Conservation (phyloP, 371 early-diverging fungal genomes). For the Batkoa obscura region DNA sequence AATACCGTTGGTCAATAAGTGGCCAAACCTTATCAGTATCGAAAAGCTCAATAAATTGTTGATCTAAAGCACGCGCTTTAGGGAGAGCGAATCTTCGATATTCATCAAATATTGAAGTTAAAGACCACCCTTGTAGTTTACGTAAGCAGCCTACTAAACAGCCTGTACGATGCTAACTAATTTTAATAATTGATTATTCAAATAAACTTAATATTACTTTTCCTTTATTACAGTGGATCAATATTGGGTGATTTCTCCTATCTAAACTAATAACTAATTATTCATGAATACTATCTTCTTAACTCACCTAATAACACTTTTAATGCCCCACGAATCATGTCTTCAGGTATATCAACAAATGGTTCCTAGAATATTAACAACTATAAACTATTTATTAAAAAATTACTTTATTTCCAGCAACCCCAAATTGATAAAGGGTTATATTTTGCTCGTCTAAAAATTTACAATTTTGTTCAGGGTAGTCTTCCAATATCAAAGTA, state of each 20-base stretch:
- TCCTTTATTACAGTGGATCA: conserved; percentile 95
- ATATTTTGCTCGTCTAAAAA: conserved; percentile 75
- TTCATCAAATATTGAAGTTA: conserved; percentile 91
- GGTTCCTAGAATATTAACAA: conserved; percentile 51
- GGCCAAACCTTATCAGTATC: conserved; percentile 63
- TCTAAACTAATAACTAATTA: conserved; percentile 15
- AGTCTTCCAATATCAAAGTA: conserved; percentile 83
- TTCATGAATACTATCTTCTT: background rate
- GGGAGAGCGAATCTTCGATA: conserved; percentile 86
- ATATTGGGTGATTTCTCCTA: conserved; percentile 73
- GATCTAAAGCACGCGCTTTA: conserved; percentile 87
- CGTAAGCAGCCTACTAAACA: conserved; percentile 87
- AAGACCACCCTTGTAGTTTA: conserved; percentile 83
- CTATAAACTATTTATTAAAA: background rate
- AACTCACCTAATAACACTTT: conserved; percentile 46
- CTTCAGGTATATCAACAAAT: conserved; percentile 94
- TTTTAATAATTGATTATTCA: background rate
- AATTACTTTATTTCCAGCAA: conserved; percentile 81
- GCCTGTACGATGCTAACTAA: conserved; percentile 74
- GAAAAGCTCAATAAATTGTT: conserved; percentile 93
- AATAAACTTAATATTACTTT: conserved; percentile 30
- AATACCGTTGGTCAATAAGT: conserved; percentile 30
- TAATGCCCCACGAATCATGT: conserved; percentile 72
- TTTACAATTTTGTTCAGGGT: conserved; percentile 76
- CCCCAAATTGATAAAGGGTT: conserved; percentile 77